Conservation (phyloP, 2,329 filamentous ascomycete species). For the Alternaria sp. region DNA sequence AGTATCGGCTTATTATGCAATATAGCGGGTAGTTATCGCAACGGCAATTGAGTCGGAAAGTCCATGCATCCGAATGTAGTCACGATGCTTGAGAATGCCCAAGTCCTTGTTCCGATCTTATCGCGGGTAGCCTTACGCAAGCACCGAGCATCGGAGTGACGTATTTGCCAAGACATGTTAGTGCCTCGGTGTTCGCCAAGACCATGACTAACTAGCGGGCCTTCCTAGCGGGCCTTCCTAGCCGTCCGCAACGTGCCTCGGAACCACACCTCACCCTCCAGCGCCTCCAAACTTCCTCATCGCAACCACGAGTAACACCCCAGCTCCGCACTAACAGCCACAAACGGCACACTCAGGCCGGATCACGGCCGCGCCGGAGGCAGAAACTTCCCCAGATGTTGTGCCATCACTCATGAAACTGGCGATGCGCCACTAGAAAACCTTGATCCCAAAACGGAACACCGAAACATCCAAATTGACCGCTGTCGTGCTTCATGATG, state of each 20-base stretch:
- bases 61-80: constrained; percentile 14
- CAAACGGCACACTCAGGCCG: constrained; percentile 28
- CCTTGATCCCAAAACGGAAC: constrained; percentile 26
- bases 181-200: constrained; percentile 12
- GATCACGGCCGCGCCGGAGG: constrained; percentile 31
- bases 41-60: background rate
- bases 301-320: constrained; percentile 8
- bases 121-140: constrained; percentile 17
- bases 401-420: constrained; percentile 41
- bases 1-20: background rate
- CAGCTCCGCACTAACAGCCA: constrained; percentile 18
- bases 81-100: constrained; percentile 25
- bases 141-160: constrained; percentile 38
- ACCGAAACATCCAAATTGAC: constrained; percentile 34
- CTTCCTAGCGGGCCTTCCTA: background rate
- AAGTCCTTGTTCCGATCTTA: constrained; percentile 22
- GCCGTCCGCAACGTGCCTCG: constrained; percentile 1
- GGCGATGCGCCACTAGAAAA: constrained; percentile 42
- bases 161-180: constrained; percentile 22
- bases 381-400: constrained; percentile 31
- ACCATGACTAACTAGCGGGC: constrained; percentile 9
- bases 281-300: constrained; percentile 6
- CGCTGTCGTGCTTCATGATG: constrained; percentile 28
- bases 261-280: constrained; percentile 2
- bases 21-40: constrained; percentile 17